phyloP scores from a whole-genome alignment of 1,284 basidiomycete species.

The Leucoagaricus sp. region DNA sequence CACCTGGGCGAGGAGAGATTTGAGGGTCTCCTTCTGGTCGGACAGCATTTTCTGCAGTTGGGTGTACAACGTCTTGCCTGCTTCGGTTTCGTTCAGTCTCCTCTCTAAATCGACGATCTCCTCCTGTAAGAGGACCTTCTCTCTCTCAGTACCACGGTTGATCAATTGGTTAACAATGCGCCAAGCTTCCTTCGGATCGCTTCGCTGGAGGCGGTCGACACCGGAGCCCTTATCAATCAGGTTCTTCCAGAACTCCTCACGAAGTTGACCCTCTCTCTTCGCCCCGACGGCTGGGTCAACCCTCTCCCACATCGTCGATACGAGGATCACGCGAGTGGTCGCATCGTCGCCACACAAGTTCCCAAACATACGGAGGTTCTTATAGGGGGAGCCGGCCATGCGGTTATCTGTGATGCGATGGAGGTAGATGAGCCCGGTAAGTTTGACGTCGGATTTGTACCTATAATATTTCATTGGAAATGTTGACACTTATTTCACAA shows the following conservation, averaged over 20 bases:
- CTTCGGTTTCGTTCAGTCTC: conserved; percentile 25
- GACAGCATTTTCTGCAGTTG: conserved; percentile 23
- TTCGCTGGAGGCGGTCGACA: conserved; percentile 13
- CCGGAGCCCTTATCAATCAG: conserved; percentile 21
- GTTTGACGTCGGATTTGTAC: conserved; percentile 20
- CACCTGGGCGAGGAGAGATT: conserved; percentile 8
- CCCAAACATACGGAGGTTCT: conserved; percentile 29
- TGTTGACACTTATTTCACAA: too few species aligned
- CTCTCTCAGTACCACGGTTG: neutral
- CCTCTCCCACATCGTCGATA: conserved; percentile 36
- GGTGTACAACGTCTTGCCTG: conserved; percentile 22
- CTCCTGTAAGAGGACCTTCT: conserved; percentile 25
- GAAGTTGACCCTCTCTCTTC: conserved; percentile 25
- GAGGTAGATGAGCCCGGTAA: conserved; percentile 32
- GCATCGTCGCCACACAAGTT: conserved; percentile 28
- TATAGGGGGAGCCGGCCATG: conserved; percentile 24
- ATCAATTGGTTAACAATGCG: conserved; percentile 19
- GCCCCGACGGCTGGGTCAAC: conserved; percentile 16
- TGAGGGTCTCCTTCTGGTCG: conserved; percentile 18
- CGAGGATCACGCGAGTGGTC: conserved; percentile 24
- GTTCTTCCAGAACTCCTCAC: conserved; percentile 21
- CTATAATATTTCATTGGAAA: too few species aligned
- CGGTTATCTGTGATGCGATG: conserved; percentile 32
- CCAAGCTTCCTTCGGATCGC: conserved; percentile 2
- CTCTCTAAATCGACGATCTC: conserved; percentile 26